Evolutionary conservation across 1,139 yeast species (phyloP), one percentile per base, ranked within the genome.

Genomic region (Scheffersomyces titani): DNA sequence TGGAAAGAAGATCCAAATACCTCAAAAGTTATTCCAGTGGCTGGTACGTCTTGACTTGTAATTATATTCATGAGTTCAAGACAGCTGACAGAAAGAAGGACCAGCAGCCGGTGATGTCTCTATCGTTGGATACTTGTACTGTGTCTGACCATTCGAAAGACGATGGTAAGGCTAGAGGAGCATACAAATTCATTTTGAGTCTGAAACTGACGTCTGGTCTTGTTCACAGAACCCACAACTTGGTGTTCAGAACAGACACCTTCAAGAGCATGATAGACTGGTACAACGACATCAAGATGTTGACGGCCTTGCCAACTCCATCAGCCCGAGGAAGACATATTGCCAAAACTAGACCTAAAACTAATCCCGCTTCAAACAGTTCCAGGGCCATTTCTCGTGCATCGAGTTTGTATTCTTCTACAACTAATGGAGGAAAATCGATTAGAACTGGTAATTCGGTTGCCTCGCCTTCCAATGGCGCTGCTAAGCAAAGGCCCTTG

Each of bases 1-100:
- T 94, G 63, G 99, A 94, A 71, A 84, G 98, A 70, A 84, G 97
- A 65, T 90, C 98, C 1, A 94, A 93, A 76, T 92, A 87, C 70
- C 80, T 94, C 62, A 93, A 92, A 76, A 89, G 94, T 36, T 96
- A 92, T 73, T 86, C 97, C 5, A 84, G 87, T 63, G 97, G 96
- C 5, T 94, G 91, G 87, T 96, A 92, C 70, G 97, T 94, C 40
- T 78, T 94, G 63, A 92, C 99, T 1, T 90, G 98, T 57, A 86
- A 88, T 57, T 93, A 85, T 67, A 77, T 94, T 57, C 98, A 94
- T 70, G 99, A 94, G 74, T 91, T 94, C 74, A 93, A 92, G 75
- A 79, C 93, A 1, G 74, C 85, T 6, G 97, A 93, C 71, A 82
- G 97, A 55, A 89, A 88, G 65, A 89, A 84, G 66, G 98, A 93